These are phyloP conservation scores for Aspergillus pseudoterreus DNA, from an alignment of 2,329 filamentous ascomycete species.

Conservation along the genomic window DNA sequence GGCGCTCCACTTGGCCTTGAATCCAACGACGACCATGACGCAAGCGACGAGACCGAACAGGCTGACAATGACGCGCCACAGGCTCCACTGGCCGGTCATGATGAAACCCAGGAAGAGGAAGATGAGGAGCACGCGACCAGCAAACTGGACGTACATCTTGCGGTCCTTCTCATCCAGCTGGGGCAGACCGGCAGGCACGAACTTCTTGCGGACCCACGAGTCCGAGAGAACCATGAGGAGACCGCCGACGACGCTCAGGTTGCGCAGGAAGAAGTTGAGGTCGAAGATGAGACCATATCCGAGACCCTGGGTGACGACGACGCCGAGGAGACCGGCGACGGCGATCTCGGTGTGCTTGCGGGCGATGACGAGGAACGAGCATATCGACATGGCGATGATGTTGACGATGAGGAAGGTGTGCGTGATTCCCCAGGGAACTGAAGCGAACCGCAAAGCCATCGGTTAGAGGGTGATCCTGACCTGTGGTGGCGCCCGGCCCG, in stretches of 20 bases:
- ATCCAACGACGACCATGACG: slow-evolving; percentile 97
- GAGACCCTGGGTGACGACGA: slow-evolving; percentile 88
- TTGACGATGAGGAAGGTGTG: slow-evolving; percentile 91
- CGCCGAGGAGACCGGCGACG: slow-evolving; percentile 81
- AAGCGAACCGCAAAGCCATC: slow-evolving; percentile 8
- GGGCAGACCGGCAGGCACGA: slow-evolving; percentile 91
- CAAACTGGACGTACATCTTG: slow-evolving; percentile 99
- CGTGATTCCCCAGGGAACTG: slow-evolving; percentile 83
- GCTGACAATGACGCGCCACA: slow-evolving; percentile 83
- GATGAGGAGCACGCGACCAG: slow-evolving; percentile 89
- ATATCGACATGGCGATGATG: slow-evolving; percentile 79
- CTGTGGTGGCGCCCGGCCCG: not conserved
- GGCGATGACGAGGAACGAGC: slow-evolving; percentile 81
- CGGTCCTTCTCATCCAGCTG: slow-evolving; percentile 97
- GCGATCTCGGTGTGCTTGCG: slow-evolving; percentile 93
- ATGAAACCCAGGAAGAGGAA: slow-evolving; percentile 97
- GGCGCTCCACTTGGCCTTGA: slow-evolving; percentile 99
- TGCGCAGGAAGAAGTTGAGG: slow-evolving; percentile 99
- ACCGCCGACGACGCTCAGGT: slow-evolving; percentile 94
- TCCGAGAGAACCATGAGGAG: slow-evolving; percentile 97
- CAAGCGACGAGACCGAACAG: slow-evolving; percentile 83
- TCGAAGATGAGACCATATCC: slow-evolving; percentile 98
- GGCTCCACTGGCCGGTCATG: slow-evolving; percentile 87
- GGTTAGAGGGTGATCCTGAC: slow-evolving; percentile 12
- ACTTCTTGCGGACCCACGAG: slow-evolving; percentile 96